Evolutionary conservation across 192 early-diverging fungal genomes (phyloP).

Genomic region (Allomyces macrogynus): DNA sequence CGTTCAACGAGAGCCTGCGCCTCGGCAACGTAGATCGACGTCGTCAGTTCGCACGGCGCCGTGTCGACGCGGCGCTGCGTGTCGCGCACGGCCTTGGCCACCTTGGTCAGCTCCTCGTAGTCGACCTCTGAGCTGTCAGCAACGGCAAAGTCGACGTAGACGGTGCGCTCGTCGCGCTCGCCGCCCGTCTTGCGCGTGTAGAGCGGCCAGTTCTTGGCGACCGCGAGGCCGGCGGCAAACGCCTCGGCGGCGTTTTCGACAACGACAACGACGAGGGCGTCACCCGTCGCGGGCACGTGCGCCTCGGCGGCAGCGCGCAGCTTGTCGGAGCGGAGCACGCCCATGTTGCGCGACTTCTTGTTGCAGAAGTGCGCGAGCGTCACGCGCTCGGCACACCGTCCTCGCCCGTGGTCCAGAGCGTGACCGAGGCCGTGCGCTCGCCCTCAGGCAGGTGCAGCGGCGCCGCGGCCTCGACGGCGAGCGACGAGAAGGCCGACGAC

Average conservation of each 20-base stretch:
- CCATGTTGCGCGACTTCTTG: slow-evolving; percentile 14
- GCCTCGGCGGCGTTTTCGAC: slow-evolving; percentile 3
- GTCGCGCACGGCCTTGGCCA: slow-evolving; percentile 11
- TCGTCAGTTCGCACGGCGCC: slow-evolving; percentile 21
- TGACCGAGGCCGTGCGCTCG: neutral
- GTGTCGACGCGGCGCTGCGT: slow-evolving; percentile 21
- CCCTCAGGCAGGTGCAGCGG: neutral
- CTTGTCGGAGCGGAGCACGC: slow-evolving; percentile 16
- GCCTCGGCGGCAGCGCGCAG: slow-evolving; percentile 11
- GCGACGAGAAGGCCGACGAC: neutral
- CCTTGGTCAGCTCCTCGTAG: neutral
- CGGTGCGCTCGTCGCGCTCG: slow-evolving; percentile 1
- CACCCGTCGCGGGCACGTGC: slow-evolving; percentile 7
- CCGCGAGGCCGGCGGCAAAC: slow-evolving; percentile 2
- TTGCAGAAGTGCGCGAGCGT: slow-evolving; percentile 3
- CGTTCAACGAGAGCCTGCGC: slow-evolving; percentile 5
- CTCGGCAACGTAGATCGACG: slow-evolving; percentile 16
- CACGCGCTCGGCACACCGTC: neutral
- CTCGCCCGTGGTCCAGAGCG: neutral
- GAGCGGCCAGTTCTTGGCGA: slow-evolving; percentile 6
- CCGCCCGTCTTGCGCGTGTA: slow-evolving; percentile 11
- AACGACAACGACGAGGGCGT: slow-evolving; percentile 3
- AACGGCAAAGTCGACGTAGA: slow-evolving; percentile 3
- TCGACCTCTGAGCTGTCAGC: neutral
- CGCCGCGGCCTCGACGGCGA: neutral